These are phyloP conservation scores for Aphanomyces cochlioides DNA, from an alignment of 352 stramenopile species.

Conservation along the genomic window DNA sequence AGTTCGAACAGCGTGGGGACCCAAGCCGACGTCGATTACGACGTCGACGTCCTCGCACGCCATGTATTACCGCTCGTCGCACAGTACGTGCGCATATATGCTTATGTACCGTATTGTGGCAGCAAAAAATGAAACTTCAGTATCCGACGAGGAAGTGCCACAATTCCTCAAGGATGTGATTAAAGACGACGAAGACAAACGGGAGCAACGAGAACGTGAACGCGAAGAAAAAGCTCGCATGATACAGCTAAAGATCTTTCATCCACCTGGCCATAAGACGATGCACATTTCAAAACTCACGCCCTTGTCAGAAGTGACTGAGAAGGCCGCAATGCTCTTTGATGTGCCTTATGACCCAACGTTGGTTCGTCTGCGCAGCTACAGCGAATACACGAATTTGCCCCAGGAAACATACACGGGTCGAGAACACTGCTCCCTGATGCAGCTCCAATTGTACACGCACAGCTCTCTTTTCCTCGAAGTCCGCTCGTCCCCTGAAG, in stretches of 20 bases:
- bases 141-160: constrained; percentile 56
- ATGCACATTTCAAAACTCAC: constrained; percentile 74
- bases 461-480: constrained; percentile 73
- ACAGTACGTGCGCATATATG: constrained; percentile 89
- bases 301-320: constrained; percentile 53
- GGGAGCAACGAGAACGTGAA: constrained; percentile 53
- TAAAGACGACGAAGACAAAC: constrained; percentile 58
- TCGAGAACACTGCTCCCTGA: constrained; percentile 47
- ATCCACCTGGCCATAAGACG: constrained; percentile 52
- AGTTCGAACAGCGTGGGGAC: constrained; percentile 69
- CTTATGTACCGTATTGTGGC: constrained; percentile 84
- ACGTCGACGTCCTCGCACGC: constrained; percentile 34
- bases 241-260: constrained; percentile 72
- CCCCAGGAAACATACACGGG: constrained; percentile 60
- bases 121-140: constrained; percentile 63
- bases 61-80: constrained; percentile 35
- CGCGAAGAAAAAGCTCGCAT: constrained; percentile 70
- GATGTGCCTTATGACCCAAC: not conserved
- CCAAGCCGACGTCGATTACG: constrained; percentile 39
- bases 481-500: constrained; percentile 46
- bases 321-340: constrained; percentile 1
- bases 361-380: constrained; percentile 53
- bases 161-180: constrained; percentile 67
- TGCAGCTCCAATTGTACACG: constrained; percentile 58
- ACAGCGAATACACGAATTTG: constrained; percentile 74